Percentiles rank a stretch among this genome's conserved stretches.
These are phyloP conservation scores for Plasmodium blacklocki DNA, from an alignment of 169 alveolate species.

Conservation along the genomic window DNA sequence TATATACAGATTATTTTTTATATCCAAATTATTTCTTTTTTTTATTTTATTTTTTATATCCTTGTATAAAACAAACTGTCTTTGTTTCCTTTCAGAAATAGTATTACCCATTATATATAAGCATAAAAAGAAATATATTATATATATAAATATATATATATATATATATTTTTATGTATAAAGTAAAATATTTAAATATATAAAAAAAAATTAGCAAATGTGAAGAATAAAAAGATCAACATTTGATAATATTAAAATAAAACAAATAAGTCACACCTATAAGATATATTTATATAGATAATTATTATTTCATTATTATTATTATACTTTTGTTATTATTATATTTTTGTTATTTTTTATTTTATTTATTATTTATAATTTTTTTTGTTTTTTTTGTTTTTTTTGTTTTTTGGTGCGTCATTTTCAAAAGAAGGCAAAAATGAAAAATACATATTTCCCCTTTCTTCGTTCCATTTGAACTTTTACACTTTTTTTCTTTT, in stretches of 20 bases:
- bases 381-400: no score
- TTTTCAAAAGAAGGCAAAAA: no score
- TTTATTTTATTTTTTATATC: slow-evolving; percentile 62
- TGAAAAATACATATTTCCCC: no score
- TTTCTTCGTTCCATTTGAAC: no score
- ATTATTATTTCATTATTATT: no score
- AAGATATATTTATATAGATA: no score
- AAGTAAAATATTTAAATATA: neutral
- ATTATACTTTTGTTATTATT: no score
- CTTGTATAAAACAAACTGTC: slow-evolving; percentile 51
- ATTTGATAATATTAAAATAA: neutral
- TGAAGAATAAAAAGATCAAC: neutral
- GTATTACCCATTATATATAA: slow-evolving; percentile 52
- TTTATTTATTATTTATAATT: no score
- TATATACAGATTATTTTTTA: slow-evolving; percentile 35
- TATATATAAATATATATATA: neutral
- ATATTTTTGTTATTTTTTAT: no score
- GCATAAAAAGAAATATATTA: neutral
- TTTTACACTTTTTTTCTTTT: no score
- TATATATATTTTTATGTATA: slow-evolving; percentile 5
- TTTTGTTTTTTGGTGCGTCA: no score
- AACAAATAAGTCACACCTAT: neutral
- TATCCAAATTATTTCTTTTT: slow-evolving; percentile 32
- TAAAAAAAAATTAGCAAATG: neutral
- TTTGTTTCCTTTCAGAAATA: slow-evolving; percentile 46